Base-by-base conservation (phyloP, 2,329 filamentous ascomycete genomes). In the Onygenales sp. region DNA sequence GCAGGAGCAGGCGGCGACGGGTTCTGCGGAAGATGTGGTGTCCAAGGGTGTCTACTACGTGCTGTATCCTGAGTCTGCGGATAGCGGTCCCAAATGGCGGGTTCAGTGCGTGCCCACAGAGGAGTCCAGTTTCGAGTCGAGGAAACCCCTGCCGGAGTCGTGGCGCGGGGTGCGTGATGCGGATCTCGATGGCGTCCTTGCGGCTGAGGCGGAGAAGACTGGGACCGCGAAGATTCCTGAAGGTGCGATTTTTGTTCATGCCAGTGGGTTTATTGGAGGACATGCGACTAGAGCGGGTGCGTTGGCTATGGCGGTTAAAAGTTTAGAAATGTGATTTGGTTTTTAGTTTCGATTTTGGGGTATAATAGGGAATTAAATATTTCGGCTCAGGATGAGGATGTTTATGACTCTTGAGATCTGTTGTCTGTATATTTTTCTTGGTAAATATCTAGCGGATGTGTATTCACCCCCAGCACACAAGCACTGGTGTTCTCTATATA, bases 211-310 rank as follows among this genome's bases (percentile, higher is more conserved):
- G n/a, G 65, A 72, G 53, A 63, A 67, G 52, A 57, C 63, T 31
- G 69, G 67, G n/a, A 65, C 67, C 49, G 59, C 63, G 37, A 67
- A 70, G 54, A 66, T 71, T 10, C 66, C 69, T 6, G 67, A 68
- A 43, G 74, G 91, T 6, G 85, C 88, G 57, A 85, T 98, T 32
- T 98, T 98, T 68, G 87, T 96, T 33, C 93, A 98, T 68, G 91
- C 91, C 3, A 85, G 86, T 51, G 93, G 93, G 32, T 98, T 98
- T 73, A 97, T 97, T 65, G 93, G 93, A 14, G 93, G 93, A 2
- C 94, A 96, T 72, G 86, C 87, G 77, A 94, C 87, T 0, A 93
- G 87, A 63, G 88, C 95, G 57, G 93, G 93, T 33, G 91, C 84
- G 31, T 80, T 88, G 67, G 82, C 84, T 54, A 95, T 97, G 89